Evolutionary conservation across 164 flowering plant genomes (phyloP), one percentile per base, ranked within the genome.

Genomic region (Platanus orientalis): DNA sequence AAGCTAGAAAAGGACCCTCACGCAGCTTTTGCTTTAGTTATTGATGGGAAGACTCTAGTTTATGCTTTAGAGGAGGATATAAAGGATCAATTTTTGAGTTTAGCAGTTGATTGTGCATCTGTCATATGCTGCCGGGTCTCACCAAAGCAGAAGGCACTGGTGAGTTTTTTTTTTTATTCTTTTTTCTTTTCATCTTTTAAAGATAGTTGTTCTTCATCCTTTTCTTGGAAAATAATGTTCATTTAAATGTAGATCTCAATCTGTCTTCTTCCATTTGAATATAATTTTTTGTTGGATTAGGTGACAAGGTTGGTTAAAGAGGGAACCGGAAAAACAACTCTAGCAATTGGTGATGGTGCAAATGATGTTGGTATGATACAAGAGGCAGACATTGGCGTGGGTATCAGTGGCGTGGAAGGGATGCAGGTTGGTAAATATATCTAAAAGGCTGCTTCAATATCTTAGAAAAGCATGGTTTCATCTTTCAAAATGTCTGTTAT

Each of bases 321-420:
- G 76, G 96, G 96, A 63, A 86, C 96, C 57, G 88, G 94, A 47
- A 94, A 83, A 72, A 91, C 84, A 30, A 94, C 99, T 53, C 74
- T 94, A 65, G 99, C 97, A 32, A 89, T 94, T 53, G 99, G 99
- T 64, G 99, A 94, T 81, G 99, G 99, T 70, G 97, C 99, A 61
- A 94, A 94, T 80, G 99, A 95, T 65, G 99, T 95, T 64, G 99
- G 99, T 34, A 95, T 95, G 99, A 92, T 95, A 78, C 99, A 95
- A 79, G 99, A 92, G 75, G 99, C 98, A 14, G 98, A 95, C 63
- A 95, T 95, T 74, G 99, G 99, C 30, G 88, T 94, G 64, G 99
- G 99, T 57, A 94, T 94, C 74, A 94, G 99, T 69, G 99, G 99
- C 52, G 93, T 86, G 53, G 99, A 95, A 77, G 99, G 99, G 66